Evolutionary conservation across 768 basidiomycete genomes (phyloP).

Genomic region (Asterophora parasitica): DNA sequence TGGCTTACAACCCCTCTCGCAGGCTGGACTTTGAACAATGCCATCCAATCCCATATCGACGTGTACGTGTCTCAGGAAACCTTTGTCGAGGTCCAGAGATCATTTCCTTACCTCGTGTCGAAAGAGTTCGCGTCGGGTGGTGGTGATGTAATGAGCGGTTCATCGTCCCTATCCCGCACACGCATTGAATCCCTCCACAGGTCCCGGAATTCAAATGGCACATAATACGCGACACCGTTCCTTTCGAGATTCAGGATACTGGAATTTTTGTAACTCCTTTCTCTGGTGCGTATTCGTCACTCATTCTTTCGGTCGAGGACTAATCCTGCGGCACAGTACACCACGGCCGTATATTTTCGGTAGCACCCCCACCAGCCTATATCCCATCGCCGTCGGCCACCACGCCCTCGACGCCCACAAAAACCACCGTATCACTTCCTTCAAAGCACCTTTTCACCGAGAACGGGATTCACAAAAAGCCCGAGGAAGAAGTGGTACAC

Average conservation of each 20-base stretch:
- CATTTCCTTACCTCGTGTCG: conserved; percentile 80
- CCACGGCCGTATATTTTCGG: conserved; percentile 63
- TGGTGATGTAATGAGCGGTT: conserved; percentile 51
- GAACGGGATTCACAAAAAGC: conserved; percentile 6
- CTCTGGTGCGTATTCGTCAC: conserved; percentile 38
- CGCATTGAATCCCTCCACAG: conserved; percentile 29
- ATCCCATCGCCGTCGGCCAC: conserved; percentile 35
- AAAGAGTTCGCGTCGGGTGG: conserved; percentile 77
- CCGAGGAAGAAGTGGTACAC: conserved; percentile 30
- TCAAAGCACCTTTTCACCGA: conserved; percentile 12
- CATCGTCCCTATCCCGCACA: neutral
- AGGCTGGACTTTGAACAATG: conserved; percentile 70
- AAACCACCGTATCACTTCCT: conserved; percentile 26
- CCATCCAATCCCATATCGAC: conserved; percentile 70
- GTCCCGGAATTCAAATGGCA: conserved; percentile 84
- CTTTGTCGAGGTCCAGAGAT: conserved; percentile 56
- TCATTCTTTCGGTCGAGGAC: neutral
- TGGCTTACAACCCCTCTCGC: conserved; percentile 8
- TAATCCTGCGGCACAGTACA: conserved; percentile 43
- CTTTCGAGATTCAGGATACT: conserved; percentile 64
- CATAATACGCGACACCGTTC: conserved; percentile 62
- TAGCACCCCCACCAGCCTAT: conserved; percentile 32
- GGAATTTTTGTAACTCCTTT: conserved; percentile 64
- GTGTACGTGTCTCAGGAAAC: conserved; percentile 67
- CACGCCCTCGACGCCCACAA: conserved; percentile 31